Evolutionary conservation across 140 eudicot genomes (phyloP).

Genomic region (Ambrosia hybrid): DNA sequence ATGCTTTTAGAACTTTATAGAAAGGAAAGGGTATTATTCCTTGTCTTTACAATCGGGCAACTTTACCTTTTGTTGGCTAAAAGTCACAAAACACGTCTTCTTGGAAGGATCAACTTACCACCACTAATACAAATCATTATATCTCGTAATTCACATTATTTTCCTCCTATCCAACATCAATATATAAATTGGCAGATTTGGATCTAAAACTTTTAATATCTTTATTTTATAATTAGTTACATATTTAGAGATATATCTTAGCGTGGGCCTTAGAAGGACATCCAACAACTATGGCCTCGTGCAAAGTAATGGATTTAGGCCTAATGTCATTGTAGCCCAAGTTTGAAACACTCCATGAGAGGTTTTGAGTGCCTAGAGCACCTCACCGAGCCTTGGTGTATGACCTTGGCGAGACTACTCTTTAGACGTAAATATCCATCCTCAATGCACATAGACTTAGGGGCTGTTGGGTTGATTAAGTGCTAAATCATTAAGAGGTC

Average conservation of each 20-base stretch:
- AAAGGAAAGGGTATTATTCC: slow-evolving; percentile 47
- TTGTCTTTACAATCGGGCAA: slow-evolving; percentile 54
- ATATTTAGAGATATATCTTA: not conserved
- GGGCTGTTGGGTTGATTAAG: not conserved
- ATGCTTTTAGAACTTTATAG: slow-evolving; percentile 38
- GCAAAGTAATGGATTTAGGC: not conserved
- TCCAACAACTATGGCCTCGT: no score
- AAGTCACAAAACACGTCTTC: slow-evolving; percentile 46
- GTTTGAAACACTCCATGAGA: not conserved
- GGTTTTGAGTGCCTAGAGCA: not conserved
- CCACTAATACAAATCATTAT: slow-evolving; percentile 13
- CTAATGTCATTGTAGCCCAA: not conserved
- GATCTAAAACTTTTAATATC: not conserved
- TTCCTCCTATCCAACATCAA: not conserved
- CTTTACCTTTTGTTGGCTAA: slow-evolving; percentile 47
- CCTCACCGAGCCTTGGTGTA: not conserved
- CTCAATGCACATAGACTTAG: not conserved
- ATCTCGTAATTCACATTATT: slow-evolving; percentile 13
- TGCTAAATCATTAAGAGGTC: no score
- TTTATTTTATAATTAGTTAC: not conserved
- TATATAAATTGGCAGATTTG: not conserved
- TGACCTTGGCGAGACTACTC: not conserved
- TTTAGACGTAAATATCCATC: not conserved
- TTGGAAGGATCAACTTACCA: slow-evolving; percentile 30
- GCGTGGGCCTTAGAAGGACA: not conserved